A percentile compares a stretch with the other conserved stretches of the same genome.
Evolutionary conservation across 1,139 yeast genomes (phyloP).

Genomic region (Scheffersomyces quercinus): DNA sequence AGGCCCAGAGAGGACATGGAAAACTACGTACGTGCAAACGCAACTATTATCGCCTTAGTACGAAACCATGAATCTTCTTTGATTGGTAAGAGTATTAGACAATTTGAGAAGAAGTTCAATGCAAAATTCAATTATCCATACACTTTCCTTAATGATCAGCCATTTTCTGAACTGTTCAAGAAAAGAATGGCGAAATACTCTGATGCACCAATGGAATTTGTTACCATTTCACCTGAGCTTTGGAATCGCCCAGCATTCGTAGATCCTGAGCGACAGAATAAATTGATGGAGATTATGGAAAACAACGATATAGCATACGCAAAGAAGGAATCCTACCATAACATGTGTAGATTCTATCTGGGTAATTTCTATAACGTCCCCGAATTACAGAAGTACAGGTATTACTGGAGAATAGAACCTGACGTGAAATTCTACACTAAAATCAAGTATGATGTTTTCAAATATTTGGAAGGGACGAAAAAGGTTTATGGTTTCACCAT

Average conservation of each 20-base stretch:
- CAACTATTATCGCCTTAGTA: conserved; percentile 72
- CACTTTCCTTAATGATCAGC: conserved; percentile 73
- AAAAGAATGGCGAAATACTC: conserved; percentile 38
- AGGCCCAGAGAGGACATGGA: conserved; percentile 32
- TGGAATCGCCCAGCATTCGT: conserved; percentile 71
- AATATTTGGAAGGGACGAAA: conserved; percentile 63
- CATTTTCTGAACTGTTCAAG: conserved; percentile 61
- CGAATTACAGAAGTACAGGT: conserved; percentile 51
- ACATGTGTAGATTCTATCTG: conserved; percentile 77
- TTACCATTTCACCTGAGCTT: conserved; percentile 49
- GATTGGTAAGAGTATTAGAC: conserved; percentile 52
- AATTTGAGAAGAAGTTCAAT: conserved; percentile 67
- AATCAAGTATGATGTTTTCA: conserved; percentile 74
- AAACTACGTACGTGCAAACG: conserved; percentile 56
- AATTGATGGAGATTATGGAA: conserved; percentile 40
- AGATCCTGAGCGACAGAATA: conserved; percentile 42
- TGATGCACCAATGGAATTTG: conserved; percentile 58
- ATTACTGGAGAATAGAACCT: conserved; percentile 87
- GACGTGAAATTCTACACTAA: conserved; percentile 65
- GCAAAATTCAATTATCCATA: conserved; percentile 73
- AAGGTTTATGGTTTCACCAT: conserved; percentile 73
- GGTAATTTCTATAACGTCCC: conserved; percentile 65
- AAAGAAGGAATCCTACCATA: conserved; percentile 62
- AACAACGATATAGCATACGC: conserved; percentile 64
- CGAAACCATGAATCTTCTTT: conserved; percentile 58